phyloP scores from a whole-genome alignment of 345 rosid genomes.

The Durio zibethinus region DNA sequence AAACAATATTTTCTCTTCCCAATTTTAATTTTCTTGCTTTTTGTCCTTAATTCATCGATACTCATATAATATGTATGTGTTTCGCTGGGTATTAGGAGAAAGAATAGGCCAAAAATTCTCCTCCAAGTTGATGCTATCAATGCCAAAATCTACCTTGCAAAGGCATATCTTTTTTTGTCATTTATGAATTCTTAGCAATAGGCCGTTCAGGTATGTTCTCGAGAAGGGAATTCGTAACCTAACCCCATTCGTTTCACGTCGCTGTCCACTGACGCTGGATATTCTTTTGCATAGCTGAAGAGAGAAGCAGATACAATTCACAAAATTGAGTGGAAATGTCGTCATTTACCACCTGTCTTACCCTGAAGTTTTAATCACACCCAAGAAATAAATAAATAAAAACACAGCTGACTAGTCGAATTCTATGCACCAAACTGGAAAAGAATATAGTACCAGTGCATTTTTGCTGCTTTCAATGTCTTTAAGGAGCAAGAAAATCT shows the following conservation, averaged over 20 bases:
- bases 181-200: background rate
- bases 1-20: too few species aligned
- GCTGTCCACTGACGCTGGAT: background rate
- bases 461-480: too few species aligned
- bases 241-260: background rate
- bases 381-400: too few species aligned
- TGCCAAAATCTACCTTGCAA: background rate
- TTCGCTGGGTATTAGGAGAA: background rate
- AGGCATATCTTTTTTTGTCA: background rate
- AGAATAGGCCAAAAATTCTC: background rate
- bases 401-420: background rate
- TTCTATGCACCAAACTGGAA: background rate
- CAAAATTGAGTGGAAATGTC: background rate
- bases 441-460: background rate
- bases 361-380: background rate
- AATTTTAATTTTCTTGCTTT: background rate
- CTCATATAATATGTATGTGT: too few species aligned
- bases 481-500: too few species aligned
- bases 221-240: background rate
- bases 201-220: background rate
- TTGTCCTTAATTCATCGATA: background rate
- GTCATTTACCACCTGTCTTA: background rate
- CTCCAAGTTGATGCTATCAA: background rate
- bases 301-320: background rate
- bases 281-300: background rate